Evolutionary conservation across 2,329 filamentous ascomycete genomes (phyloP).

Genomic region (Xylariales sp.): DNA sequence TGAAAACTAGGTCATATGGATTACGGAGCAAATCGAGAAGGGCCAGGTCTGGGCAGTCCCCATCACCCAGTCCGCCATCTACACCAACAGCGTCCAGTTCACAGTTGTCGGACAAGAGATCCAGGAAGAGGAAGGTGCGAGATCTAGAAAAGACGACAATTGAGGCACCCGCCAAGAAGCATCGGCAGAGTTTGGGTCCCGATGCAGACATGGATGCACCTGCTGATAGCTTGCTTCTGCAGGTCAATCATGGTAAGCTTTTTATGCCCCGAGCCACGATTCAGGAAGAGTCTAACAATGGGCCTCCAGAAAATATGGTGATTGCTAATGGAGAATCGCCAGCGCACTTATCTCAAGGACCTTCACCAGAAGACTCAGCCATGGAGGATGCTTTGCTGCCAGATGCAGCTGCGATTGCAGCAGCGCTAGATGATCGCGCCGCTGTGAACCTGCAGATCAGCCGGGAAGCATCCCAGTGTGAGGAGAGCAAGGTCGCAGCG

Average conservation of each 20-base stretch:
- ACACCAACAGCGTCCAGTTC: constrained; percentile 9
- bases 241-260: constrained; percentile 8
- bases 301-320: constrained; percentile 8
- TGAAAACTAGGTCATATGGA: constrained; percentile 10
- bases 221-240: constrained; percentile 13
- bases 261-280: constrained; percentile 1
- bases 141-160: too few species aligned
- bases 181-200: constrained; percentile 12
- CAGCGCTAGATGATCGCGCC: constrained; percentile 19
- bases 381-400: neutral
- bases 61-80: constrained; percentile 9
- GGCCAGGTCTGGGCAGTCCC: constrained; percentile 7
- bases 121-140: constrained; percentile 22
- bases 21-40: constrained; percentile 8
- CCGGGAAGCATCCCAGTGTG: constrained; percentile 25
- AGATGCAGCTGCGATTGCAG: constrained; percentile 7
- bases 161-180: constrained; percentile 19
- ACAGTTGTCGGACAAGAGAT: constrained; percentile 16
- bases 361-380: neutral
- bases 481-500: constrained; percentile 10
- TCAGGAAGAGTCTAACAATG: constrained; percentile 8
- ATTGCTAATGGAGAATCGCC: constrained; percentile 9
- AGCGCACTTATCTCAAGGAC: constrained; percentile 7
- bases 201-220: constrained; percentile 12
- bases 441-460: constrained; percentile 25